Evolutionary conservation across 805 yeast genomes (phyloP).

Genomic region (Saturnispora mendoncae): DNA sequence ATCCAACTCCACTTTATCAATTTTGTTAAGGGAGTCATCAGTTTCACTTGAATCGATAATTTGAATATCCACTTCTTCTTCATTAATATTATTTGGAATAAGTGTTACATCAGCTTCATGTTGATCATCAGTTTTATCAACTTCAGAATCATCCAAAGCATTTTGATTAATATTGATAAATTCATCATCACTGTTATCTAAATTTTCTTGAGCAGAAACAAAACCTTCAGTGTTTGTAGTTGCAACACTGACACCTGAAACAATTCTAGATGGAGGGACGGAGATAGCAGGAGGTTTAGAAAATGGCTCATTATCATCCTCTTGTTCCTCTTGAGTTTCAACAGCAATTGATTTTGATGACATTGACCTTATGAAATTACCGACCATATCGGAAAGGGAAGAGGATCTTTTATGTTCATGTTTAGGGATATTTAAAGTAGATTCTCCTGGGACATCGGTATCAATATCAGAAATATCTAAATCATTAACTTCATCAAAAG

Average conservation of each 20-base stretch:
- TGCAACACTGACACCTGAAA: slow-evolving; percentile 20
- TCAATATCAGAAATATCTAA: slow-evolving; percentile 3
- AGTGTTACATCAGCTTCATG: slow-evolving; percentile 9
- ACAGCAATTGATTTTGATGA: slow-evolving; percentile 16
- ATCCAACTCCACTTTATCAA: neutral
- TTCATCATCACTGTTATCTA: slow-evolving; percentile 9
- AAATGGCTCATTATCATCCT: neutral
- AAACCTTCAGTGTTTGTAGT: slow-evolving; percentile 26
- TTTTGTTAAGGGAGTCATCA: neutral
- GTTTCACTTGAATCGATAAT: neutral
- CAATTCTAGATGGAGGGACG: slow-evolving; percentile 13
- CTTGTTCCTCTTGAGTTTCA: slow-evolving; percentile 8
- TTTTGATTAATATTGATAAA: slow-evolving; percentile 2
- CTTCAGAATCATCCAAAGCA: neutral
- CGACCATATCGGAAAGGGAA: slow-evolving; percentile 18
- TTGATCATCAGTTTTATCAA: too few species aligned
- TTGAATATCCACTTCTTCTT: neutral
- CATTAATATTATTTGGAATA: neutral
- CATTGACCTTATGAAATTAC: slow-evolving; percentile 17
- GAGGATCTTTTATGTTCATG: slow-evolving; percentile 9
- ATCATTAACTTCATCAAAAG: slow-evolving; percentile 7
- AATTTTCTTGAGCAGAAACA: slow-evolving; percentile 27
- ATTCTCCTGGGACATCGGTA: neutral
- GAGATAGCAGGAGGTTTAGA: neutral
- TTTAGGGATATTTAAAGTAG: neutral